Evolutionary conservation across 129 eudicot genomes (phyloP), one percentile per base, ranked within the genome.

Genomic region (Helianthus tuberosus): DNA sequence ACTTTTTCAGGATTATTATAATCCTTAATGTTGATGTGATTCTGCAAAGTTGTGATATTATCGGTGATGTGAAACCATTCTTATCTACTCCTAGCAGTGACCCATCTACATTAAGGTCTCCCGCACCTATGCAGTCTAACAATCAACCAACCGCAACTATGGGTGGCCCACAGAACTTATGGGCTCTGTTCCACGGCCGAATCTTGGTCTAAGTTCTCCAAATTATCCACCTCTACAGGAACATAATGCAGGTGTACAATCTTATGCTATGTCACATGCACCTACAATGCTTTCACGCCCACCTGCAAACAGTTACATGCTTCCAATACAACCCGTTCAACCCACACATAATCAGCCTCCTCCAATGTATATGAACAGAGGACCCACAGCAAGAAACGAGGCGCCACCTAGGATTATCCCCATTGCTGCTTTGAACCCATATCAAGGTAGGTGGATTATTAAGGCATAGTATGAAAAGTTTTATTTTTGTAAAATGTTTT

Each of bases 361-460:
- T 46, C 84, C 98, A 58, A 75, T 79, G 87, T 88, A 76, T 68
- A 64, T 62, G 69, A 94, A 95, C 74, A 87, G 91, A 69, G 99
- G 97, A 55, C 99, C 99, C 20, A 60, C 81, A 6, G 87, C 92
- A 0, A 91, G 75, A 80, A 84, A 80, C 51, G 97, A 91, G 50
- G 86, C 89, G 13, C 81, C 87, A 35, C 75, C 89, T 25, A 91
- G 82, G 83, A 84, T 84, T 69, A 71, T 86, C 39, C 97, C 99
- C 3, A 91, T 91, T 66, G 86, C 93, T 75, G 91, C 93, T 36
- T 52, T 94, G 74, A 91, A 89, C 72, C 99, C 99, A 1, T 94
- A 88, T 77, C 97, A 88, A 79, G 90, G 93, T 27, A 81, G 96
- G 81, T 94, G 99, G 99, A 94, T 90, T 25, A 85, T 94, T 58